These are phyloP conservation scores for Russula griseocarnosa DNA, from an alignment of 768 basidiomycete species.

Conservation along the genomic window DNA sequence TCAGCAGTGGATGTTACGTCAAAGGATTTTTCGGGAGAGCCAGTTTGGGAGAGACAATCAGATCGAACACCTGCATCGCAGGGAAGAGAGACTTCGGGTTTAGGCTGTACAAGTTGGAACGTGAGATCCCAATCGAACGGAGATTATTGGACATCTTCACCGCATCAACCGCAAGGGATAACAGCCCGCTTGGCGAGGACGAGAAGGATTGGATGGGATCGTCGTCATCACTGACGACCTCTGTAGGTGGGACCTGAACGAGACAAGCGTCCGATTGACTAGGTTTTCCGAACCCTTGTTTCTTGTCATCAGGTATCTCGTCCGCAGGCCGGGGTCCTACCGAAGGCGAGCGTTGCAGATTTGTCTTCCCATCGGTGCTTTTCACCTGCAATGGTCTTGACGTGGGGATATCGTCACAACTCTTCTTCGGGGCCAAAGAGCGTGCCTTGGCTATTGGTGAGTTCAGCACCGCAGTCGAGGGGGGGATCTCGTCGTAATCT, in stretches of 20 bases:
- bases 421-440: not conserved
- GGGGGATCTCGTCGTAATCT: constrained; percentile 28
- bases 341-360: not conserved
- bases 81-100: not conserved
- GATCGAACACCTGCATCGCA: not conserved
- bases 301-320: not conserved
- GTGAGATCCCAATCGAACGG: not conserved
- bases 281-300: not conserved
- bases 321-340: not conserved
- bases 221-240: constrained; percentile 9
- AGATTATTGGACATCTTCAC: not conserved
- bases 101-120: constrained; percentile 1
- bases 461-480: not conserved
- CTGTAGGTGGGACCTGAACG: constrained; percentile 5
- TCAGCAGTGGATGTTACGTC: not conserved
- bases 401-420: not conserved
- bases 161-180: not conserved
- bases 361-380: not conserved
- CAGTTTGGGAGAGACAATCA: not conserved
- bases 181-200: constrained; percentile 2
- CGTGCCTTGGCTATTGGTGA: constrained; percentile 5
- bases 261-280: not conserved
- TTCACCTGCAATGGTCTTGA: constrained; percentile 8
- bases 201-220: constrained; percentile 25
- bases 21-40: not conserved